Percentiles rank a stretch among this genome's conserved stretches.
These are phyloP conservation scores for Sclerotinia glacialis DNA, from an alignment of 2,329 filamentous ascomycete species.

Conservation along the genomic window DNA sequence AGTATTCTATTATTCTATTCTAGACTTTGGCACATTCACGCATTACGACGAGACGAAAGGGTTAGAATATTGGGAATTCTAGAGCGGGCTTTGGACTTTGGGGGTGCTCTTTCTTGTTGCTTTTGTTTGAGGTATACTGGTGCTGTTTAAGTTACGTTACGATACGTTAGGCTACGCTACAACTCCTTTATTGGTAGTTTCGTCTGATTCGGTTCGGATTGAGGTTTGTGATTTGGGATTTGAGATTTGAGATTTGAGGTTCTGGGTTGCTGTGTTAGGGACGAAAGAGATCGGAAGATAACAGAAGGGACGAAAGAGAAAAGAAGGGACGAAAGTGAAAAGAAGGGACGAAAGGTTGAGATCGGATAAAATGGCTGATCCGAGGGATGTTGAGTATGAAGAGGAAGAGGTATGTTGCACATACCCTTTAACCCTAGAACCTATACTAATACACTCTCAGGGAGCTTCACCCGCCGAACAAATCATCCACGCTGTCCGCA, in stretches of 20 bases:
- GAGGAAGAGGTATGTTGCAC: conserved; percentile 21
- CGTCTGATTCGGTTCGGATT: neutral
- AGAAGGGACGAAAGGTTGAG: neutral
- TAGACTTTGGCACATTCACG: neutral
- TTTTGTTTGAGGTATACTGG: too few species aligned
- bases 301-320: too few species aligned
- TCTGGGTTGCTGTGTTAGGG: neutral
- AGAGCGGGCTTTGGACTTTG: neutral
- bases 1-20: too few species aligned
- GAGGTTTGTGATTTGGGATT: neutral
- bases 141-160: too few species aligned
- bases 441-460: too few species aligned
- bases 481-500: too few species aligned
- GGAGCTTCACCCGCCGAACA: too few species aligned
- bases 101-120: neutral
- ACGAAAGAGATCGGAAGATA: neutral
- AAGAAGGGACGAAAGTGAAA: too few species aligned
- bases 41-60: neutral
- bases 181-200: neutral
- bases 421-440: too few species aligned
- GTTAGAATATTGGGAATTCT: too few species aligned
- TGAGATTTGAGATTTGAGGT: neutral
- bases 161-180: neutral
- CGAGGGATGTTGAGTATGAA: conserved; percentile 23
- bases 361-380: conserved; percentile 10